These are phyloP conservation scores for Stenocarpella maydis DNA, from an alignment of 2,329 filamentous ascomycete genomes.

Conservation along the genomic window DNA sequence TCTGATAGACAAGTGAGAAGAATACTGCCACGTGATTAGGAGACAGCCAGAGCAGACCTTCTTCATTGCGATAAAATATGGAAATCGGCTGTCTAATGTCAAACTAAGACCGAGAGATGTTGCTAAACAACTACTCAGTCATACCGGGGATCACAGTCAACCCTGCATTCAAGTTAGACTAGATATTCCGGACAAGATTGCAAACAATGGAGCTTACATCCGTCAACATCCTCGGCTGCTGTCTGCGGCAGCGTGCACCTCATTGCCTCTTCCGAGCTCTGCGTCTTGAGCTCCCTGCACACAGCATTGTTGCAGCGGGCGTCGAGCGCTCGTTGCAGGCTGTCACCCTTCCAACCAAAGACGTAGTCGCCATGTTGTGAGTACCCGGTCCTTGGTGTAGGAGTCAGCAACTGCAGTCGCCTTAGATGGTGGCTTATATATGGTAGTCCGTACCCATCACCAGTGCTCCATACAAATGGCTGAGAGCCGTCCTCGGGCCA, in stretches of 20 bases:
- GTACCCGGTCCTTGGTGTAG: constrained; percentile 40
- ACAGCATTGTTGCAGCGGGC: constrained; percentile 32
- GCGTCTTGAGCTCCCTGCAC: constrained; percentile 39
- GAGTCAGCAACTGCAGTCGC: constrained; percentile 34
- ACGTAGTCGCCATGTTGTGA: constrained; percentile 51
- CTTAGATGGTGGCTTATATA: constrained; percentile 32
- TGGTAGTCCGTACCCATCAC: constrained; percentile 37
- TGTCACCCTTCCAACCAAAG: constrained; percentile 48
- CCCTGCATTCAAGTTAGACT: too few species aligned
- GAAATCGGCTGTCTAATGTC: too few species aligned
- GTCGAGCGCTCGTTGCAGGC: constrained; percentile 42
- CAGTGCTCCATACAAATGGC: constrained; percentile 44
- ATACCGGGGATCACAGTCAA: too few species aligned
- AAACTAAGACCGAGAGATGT: too few species aligned
- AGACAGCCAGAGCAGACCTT: too few species aligned
- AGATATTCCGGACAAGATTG: too few species aligned
- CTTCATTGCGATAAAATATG: too few species aligned
- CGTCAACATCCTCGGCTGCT: constrained; percentile 44
- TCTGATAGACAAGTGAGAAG: too few species aligned
- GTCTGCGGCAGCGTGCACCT: constrained; percentile 42
- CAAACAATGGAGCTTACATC: constrained; percentile 38
- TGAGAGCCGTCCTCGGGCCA: constrained; percentile 47
- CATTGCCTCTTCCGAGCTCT: constrained; percentile 44
- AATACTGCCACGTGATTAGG: too few species aligned
- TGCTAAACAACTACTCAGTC: too few species aligned